Conservation (phyloP, 331 rosid species). For the Stylosanthes scabra region DNA sequence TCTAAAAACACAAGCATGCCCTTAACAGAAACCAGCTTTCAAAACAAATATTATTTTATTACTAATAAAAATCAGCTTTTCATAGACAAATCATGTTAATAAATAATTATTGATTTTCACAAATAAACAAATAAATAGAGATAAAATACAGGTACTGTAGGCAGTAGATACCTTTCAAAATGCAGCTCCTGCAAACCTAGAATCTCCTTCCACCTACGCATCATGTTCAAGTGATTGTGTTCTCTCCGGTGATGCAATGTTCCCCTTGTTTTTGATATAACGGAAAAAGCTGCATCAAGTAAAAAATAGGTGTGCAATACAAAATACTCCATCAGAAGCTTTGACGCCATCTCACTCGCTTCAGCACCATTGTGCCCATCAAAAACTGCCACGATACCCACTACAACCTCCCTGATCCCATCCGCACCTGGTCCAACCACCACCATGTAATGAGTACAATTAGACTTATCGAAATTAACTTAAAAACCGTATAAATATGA, state of each 20-base stretch:
- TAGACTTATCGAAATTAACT: too few relatives aligned
- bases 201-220: constrained; percentile 62
- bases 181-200: constrained; percentile 55
- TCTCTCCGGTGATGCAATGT: constrained; percentile 52
- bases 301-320: constrained; percentile 91
- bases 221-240: constrained; percentile 37
- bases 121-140: not conserved
- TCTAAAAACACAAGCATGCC: too few relatives aligned
- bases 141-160: not conserved
- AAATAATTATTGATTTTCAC: not conserved
- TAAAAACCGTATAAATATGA: too few relatives aligned
- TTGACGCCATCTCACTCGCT: constrained; percentile 95
- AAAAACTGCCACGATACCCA: constrained; percentile 83
- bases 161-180: constrained; percentile 58
- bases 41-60: too few relatives aligned
- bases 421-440: constrained; percentile 52
- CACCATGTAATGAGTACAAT: not conserved
- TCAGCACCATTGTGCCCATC: constrained; percentile 96
- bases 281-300: constrained; percentile 80
- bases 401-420: constrained; percentile 80
- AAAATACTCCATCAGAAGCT: constrained; percentile 86
- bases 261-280: constrained; percentile 54
- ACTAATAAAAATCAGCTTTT: not conserved
- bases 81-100: not conserved
- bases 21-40: too few relatives aligned